Evolutionary conservation across 306 rosid species (phyloP), one percentile per base, ranked within the genome.

Genomic region (Rosa rugosa): DNA sequence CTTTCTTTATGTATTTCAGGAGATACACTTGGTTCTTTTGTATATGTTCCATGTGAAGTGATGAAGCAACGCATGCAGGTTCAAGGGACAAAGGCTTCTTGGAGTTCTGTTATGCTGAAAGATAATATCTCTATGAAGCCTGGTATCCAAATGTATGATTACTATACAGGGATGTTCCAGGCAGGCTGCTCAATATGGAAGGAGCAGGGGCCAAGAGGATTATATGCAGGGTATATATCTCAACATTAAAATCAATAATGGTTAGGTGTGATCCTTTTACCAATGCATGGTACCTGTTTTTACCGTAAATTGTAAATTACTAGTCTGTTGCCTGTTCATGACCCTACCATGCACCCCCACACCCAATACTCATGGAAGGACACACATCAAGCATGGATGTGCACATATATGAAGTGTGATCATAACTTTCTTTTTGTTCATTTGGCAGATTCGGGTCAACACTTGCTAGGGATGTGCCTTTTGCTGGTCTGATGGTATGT

Each of bases 31-130:
- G 97, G 97, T 83, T 93, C 98, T 62, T 77, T 93, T 88, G 93
- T 93, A 53, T 93, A 91, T 84, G 98, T 93, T 93, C 98, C 98
- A 44, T 93, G 97, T 56, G 98, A 91, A 86, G 98, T 93, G 77
- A 93, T 93, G 79, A 91, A 93, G 87, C 95, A 87, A 72, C 97
- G 97, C 22, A 93, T 93, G 98, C 98, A 93, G 84, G 87, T 93
- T 81, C 98, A 93, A 86, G 97, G 98, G 83, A 89, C 97, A 79
- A 47, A 71, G 80, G 34, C 85, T 54, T 91, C 97, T 75, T 91
- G 98, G 98, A 86, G 83, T 81, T 87, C 95, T 31, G 60, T 76
- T 63, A 46, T 80, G 36, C 68, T 86, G 88, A 91, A 86, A 63
- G 82, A 87, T 65, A 84, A 81, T 73, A 45, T 87, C 59, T 77